Base-by-base conservation (phyloP, 257 asterid species). In the Fraxinus excelsior region DNA sequence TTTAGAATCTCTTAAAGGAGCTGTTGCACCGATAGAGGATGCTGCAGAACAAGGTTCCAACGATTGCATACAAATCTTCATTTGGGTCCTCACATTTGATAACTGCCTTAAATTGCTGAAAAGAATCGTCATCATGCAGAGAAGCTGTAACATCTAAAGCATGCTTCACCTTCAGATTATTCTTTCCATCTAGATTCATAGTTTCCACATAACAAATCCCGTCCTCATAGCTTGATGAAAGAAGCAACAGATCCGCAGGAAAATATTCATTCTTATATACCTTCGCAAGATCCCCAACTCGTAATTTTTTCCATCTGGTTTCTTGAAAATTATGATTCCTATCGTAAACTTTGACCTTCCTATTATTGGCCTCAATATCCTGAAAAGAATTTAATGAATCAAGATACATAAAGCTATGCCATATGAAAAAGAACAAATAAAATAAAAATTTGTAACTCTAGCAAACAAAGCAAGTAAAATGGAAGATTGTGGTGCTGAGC, bases 161-260 rank as follows among this genome's bases (percentile, higher is more conserved):
- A 74, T 93, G 98, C 84, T 93, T 95, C 76, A 95, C 96, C 82
- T 95, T 95, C 76, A 95, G 92, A 85, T 95, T 95, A 62, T 97
- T 93, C 82, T 95, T 98, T 71, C 99, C 99, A 37, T 95, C 99
- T 56, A 95, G 89, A 86, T 91, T 95, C 66, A 95, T 83, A 7
- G 99, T 95, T 81, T 95, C 98, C 5, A 95, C 99, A 42, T 95
- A 95, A 75, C 99, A 93, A 78, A 95, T 89, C 26, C 99, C 99
- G 66, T 95, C 98, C 12, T 91, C 96, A 8, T 88, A 91, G 84
- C 90, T 87, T n/a, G 99, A 95, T 1, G 99, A 91, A 73, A 95
- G 89, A 81, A 93, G 94, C 49, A 95, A 81, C 44, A 95, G 86
- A 84, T 95, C 99, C 4, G 93, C 96, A 12, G 99, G 99, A 71